Percentiles rank a stretch among this genome's conserved stretches.
Evolutionary conservation across 805 yeast species (phyloP).

Genomic region (Zygosaccharomyces bisporus): DNA sequence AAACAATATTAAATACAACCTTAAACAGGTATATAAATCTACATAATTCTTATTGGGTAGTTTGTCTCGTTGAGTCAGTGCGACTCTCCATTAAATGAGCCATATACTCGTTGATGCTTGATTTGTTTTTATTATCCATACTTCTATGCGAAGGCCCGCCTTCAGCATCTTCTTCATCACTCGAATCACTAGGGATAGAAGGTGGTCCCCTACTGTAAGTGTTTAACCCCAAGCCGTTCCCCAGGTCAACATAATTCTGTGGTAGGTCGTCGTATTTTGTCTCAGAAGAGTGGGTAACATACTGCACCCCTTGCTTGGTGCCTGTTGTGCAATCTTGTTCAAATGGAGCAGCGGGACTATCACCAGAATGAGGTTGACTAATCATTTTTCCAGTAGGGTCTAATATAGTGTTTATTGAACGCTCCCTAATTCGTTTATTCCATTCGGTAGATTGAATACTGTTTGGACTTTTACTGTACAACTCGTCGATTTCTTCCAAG

Average conservation of each 20-base stretch:
- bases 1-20: background rate
- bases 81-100: slow-evolving; percentile 25
- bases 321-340: background rate
- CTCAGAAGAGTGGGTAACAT: slow-evolving; percentile 9
- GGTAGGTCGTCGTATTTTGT: slow-evolving; percentile 12
- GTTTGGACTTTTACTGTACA: slow-evolving; percentile 57
- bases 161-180: slow-evolving; percentile 26
- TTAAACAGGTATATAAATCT: background rate
- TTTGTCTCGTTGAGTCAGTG: slow-evolving; percentile 16
- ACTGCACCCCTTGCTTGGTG: background rate
- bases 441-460: slow-evolving; percentile 51
- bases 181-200: slow-evolving; percentile 36
- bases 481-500: slow-evolving; percentile 76
- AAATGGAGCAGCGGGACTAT: background rate
- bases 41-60: background rate
- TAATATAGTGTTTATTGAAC: slow-evolving; percentile 10
- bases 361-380: slow-evolving; percentile 8
- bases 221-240: slow-evolving; percentile 37
- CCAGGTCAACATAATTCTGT: slow-evolving; percentile 30
- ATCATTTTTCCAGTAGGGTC: slow-evolving; percentile 7
- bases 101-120: slow-evolving; percentile 25
- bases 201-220: slow-evolving; percentile 39
- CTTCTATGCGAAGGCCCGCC: slow-evolving; percentile 20
- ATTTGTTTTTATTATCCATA: slow-evolving; percentile 16
- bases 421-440: slow-evolving; percentile 27